Evolutionary conservation across 441 rosid species (phyloP).

Genomic region (Erysimum cheiri): DNA sequence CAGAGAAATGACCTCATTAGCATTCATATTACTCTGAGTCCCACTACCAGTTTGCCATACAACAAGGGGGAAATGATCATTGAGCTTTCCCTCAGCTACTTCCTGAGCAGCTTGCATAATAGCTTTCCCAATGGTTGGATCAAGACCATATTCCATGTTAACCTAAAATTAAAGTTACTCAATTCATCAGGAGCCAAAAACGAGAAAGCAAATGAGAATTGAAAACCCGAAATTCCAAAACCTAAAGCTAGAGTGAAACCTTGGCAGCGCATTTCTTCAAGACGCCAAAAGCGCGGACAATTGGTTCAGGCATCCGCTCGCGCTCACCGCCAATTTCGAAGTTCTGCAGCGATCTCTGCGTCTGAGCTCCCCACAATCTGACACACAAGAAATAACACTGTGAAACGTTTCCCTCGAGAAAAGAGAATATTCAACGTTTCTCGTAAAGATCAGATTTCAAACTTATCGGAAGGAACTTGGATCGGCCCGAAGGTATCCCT

Average conservation of each 20-base stretch:
- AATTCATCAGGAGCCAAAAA: constrained; percentile 12
- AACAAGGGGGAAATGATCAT: constrained; percentile 90
- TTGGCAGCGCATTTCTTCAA: constrained; percentile 94
- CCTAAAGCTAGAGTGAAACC: constrained; percentile 46
- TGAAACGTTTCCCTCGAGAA: background rate
- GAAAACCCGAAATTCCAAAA: background rate
- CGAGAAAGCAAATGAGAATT: constrained; percentile 1
- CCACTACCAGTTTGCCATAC: constrained; percentile 99
- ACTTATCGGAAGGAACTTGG: constrained; percentile 87
- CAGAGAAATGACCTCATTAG: constrained; percentile 63
- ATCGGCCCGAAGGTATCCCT: constrained; percentile 94
- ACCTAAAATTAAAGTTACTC: constrained; percentile 52
- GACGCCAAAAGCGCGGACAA: constrained; percentile 88
- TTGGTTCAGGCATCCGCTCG: constrained; percentile 93
- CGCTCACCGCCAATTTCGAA: constrained; percentile 93
- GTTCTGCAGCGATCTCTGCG: constrained; percentile 92
- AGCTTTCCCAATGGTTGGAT: constrained; percentile 82
- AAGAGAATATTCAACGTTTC: constrained; percentile 2
- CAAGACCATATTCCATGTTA: constrained; percentile 92
- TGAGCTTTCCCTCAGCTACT: constrained; percentile 90
- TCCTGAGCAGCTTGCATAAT: constrained; percentile 93
- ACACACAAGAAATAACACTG: constrained; percentile 5
- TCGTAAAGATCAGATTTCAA: constrained; percentile 36
- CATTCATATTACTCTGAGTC: constrained; percentile 99
- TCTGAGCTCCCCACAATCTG: constrained; percentile 97